Conservation (phyloP, 805 yeast genomes). For the Myxozyma sirexii region DNA sequence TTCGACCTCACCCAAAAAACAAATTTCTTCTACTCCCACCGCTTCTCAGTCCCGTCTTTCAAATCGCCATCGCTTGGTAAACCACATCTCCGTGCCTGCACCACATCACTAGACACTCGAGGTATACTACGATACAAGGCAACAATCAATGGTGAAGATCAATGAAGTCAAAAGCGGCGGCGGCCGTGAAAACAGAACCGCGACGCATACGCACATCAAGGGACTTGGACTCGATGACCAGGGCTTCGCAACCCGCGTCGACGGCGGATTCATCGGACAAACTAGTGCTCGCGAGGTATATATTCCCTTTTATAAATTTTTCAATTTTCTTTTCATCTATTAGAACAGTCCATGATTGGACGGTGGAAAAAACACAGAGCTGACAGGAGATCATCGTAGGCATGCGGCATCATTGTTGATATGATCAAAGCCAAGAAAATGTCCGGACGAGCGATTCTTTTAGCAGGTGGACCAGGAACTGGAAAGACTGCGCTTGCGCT, state of each 20-base stretch:
- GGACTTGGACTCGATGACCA: slow-evolving; percentile 93
- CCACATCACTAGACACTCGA: too few relatives aligned
- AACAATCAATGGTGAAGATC: slow-evolving; percentile 66
- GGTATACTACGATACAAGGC: too few relatives aligned
- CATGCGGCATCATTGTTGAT: slow-evolving; percentile 93
- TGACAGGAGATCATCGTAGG: slow-evolving; percentile 42
- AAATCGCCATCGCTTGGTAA: background rate
- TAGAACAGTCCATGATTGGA: background rate
- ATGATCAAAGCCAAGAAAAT: slow-evolving; percentile 87
- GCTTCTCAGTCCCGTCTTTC: background rate
- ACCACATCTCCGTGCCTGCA: background rate
- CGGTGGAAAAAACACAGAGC: background rate
- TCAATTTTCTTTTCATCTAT: background rate
- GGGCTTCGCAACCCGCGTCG: slow-evolving; percentile 79
- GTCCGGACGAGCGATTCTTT: slow-evolving; percentile 92
- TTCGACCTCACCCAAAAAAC: background rate
- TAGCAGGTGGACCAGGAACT: slow-evolving; percentile 98
- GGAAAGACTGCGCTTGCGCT: slow-evolving; percentile 97
- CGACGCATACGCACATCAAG: slow-evolving; percentile 95
- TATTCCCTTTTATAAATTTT: background rate
- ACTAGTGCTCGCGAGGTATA: slow-evolving; percentile 55
- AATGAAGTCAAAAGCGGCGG: slow-evolving; percentile 51
- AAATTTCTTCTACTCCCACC: slow-evolving; percentile 6
- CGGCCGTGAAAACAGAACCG: slow-evolving; percentile 68
- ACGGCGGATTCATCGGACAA: slow-evolving; percentile 89